These are phyloP conservation scores for Rosa multiflora DNA, from an alignment of 306 rosid genomes.

Conservation along the genomic window DNA sequence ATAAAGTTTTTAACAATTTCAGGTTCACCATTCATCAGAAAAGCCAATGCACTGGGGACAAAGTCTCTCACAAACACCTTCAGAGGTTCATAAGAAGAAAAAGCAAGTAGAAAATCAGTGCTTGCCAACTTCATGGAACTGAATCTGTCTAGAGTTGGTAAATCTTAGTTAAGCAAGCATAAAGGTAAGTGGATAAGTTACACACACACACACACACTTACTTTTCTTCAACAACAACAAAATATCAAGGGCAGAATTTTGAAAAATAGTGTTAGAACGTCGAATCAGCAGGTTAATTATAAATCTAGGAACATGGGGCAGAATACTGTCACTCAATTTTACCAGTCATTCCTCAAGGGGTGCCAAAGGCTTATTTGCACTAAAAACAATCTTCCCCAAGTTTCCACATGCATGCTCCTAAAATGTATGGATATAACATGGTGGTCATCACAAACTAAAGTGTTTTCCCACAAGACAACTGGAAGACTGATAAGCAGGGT, in stretches of 20 bases:
- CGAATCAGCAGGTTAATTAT: not conserved
- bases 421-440: not conserved
- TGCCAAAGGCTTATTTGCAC: not conserved
- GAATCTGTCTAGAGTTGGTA: not conserved
- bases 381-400: not conserved
- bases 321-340: not conserved
- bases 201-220: no score
- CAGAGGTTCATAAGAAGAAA: constrained; percentile 10
- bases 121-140: not conserved
- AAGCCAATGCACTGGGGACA: constrained; percentile 85
- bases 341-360: not conserved
- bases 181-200: not conserved
- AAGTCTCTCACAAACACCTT: constrained; percentile 96
- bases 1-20: constrained; percentile 76
- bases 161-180: not conserved
- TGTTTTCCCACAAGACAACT: not conserved
- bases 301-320: not conserved
- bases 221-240: not conserved
- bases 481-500: not conserved
- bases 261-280: not conserved
- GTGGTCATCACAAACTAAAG: not conserved
- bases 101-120: constrained; percentile 17
- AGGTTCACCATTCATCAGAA: constrained; percentile 80
- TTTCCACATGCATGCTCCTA: not conserved
- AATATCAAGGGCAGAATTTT: not conserved